phyloP scores from a whole-genome alignment of 345 rosid species.

The Microthlaspi erraticum region DNA sequence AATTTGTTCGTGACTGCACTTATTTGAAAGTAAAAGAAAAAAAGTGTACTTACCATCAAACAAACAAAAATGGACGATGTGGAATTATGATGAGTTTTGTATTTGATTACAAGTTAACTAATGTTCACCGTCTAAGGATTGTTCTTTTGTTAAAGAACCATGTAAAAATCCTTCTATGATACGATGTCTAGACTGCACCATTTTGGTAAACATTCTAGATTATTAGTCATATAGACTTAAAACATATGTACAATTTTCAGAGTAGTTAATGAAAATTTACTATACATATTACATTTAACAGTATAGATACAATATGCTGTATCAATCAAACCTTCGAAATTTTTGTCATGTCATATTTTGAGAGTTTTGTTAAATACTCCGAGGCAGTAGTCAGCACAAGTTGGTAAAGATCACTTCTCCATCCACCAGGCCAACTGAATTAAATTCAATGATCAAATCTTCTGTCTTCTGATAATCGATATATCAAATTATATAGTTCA shows the following conservation, averaged over 20 bases:
- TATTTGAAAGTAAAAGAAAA: background rate
- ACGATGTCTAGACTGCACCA: too few relatives aligned
- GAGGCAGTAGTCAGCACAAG: slow-evolving; percentile 20
- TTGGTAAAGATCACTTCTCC: slow-evolving; percentile 13
- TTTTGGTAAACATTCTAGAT: too few relatives aligned
- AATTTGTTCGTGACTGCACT: slow-evolving; percentile 10
- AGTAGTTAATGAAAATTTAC: background rate
- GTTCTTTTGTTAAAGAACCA: too few relatives aligned
- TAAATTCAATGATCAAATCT: background rate
- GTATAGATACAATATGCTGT: background rate
- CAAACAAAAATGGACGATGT: background rate
- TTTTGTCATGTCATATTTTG: background rate
- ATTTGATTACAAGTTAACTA: slow-evolving; percentile 17
- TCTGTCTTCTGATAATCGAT: background rate
- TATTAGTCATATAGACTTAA: too few relatives aligned
- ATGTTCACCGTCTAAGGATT: background rate
- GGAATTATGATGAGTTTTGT: background rate
- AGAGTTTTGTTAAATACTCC: background rate
- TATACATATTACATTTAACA: background rate
- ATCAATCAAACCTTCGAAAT: background rate
- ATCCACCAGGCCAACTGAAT: background rate
- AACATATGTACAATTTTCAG: too few relatives aligned
- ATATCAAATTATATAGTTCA: background rate
- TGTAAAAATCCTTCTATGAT: too few relatives aligned
- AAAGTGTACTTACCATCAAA: background rate